Percentiles rank a stretch among this genome's conserved stretches.
Evolutionary conservation across 805 yeast species (phyloP).

Genomic region (Hanseniaspora jakobsenii): DNA sequence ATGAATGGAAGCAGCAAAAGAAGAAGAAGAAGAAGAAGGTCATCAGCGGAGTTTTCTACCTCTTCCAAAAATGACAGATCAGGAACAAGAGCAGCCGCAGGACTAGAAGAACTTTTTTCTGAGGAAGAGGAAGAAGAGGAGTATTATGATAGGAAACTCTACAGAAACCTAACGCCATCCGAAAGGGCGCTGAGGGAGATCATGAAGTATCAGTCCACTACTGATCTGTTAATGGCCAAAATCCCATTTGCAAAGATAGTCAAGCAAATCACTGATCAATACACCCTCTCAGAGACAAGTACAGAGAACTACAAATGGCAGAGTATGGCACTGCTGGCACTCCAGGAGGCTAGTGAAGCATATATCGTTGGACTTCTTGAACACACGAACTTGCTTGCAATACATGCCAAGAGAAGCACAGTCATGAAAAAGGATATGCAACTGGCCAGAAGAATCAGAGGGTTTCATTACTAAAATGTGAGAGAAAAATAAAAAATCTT

Average conservation of each 20-base stretch:
- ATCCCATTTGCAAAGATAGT: slow-evolving; percentile 70
- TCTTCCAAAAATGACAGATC: too few species aligned
- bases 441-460: slow-evolving; percentile 65
- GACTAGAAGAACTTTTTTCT: too few species aligned
- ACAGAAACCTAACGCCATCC: slow-evolving; percentile 34
- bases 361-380: slow-evolving; percentile 60
- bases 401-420: slow-evolving; percentile 74
- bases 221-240: slow-evolving; percentile 56
- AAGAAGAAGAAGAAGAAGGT: too few species aligned
- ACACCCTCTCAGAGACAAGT: slow-evolving; percentile 29
- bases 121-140: too few species aligned
- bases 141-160: slow-evolving; percentile 37
- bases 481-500: background rate
- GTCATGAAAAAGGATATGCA: slow-evolving; percentile 77
- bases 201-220: slow-evolving; percentile 51
- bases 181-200: slow-evolving; percentile 57
- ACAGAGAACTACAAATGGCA: slow-evolving; percentile 61
- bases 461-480: slow-evolving; percentile 28
- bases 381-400: slow-evolving; percentile 65
- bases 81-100: too few species aligned
- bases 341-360: slow-evolving; percentile 76
- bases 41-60: too few species aligned
- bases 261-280: slow-evolving; percentile 54
- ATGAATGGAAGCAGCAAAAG: slow-evolving; percentile 17
- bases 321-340: slow-evolving; percentile 59